Evolutionary conservation across 2,329 filamentous ascomycete genomes (phyloP).

Genomic region (Aureobasidium namibiae): DNA sequence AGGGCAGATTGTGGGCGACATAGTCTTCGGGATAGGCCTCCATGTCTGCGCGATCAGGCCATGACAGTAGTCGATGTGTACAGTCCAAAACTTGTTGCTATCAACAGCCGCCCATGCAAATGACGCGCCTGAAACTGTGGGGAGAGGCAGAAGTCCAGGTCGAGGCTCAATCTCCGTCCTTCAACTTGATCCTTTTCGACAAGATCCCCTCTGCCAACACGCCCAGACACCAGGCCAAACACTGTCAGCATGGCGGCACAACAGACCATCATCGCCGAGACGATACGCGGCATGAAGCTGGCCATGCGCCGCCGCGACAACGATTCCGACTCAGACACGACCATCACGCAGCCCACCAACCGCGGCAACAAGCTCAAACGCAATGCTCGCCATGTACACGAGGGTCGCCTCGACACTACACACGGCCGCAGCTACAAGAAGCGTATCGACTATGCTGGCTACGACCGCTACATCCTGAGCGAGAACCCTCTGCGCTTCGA

Average conservation of each 20-base stretch:
- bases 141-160: neutral
- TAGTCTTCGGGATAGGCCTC: conserved; percentile 73
- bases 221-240: too few species aligned
- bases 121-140: conserved; percentile 2
- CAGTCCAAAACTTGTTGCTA: neutral
- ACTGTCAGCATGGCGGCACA: conserved; percentile 45
- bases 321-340: conserved; percentile 70
- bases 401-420: conserved; percentile 60
- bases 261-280: conserved; percentile 53
- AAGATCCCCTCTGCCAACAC: neutral
- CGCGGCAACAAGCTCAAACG: conserved; percentile 74
- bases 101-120: neutral
- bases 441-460: conserved; percentile 66
- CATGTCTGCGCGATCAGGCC: conserved; percentile 42
- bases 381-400: conserved; percentile 60
- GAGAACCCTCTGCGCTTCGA: conserved; percentile 66
- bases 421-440: conserved; percentile 54
- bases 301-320: conserved; percentile 57
- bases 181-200: too few species aligned
- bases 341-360: conserved; percentile 61
- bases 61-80: neutral
- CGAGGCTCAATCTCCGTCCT: neutral
- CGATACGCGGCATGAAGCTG: conserved; percentile 60
- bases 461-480: conserved; percentile 63
- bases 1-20: conserved; percentile 77